Conservation (phyloP, 257 asterid species). For the Nemophila menziesii region DNA sequence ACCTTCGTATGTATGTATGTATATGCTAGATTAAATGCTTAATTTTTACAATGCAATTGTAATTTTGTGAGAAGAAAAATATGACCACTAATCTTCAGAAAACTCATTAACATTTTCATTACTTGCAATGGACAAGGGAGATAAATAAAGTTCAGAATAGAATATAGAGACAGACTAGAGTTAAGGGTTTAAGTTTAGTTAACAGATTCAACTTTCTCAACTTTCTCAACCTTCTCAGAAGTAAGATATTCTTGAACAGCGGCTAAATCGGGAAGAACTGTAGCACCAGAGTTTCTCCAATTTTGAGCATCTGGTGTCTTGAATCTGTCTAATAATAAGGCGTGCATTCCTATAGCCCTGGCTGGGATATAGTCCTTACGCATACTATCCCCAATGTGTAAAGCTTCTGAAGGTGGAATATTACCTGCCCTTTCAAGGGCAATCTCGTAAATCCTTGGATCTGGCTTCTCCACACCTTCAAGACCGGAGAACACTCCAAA, state of each 20-base stretch:
- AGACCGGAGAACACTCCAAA: constrained; percentile 94
- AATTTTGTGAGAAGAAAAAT: too few relatives aligned
- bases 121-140: not conserved
- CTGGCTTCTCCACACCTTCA: constrained; percentile 89
- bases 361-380: constrained; percentile 81
- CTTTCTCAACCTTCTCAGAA: too few relatives aligned
- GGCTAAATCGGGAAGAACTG: constrained; percentile 65
- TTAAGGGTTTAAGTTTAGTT: too few relatives aligned
- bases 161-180: too few relatives aligned
- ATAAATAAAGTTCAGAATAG: not conserved
- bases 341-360: constrained; percentile 73
- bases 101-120: not conserved
- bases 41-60: too few relatives aligned
- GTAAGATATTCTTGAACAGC: constrained; percentile 65
- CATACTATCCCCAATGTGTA: constrained; percentile 90
- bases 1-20: too few relatives aligned
- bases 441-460: constrained; percentile 59
- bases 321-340: constrained; percentile 66
- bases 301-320: constrained; percentile 54
- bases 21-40: too few relatives aligned
- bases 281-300: constrained; percentile 82
- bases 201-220: constrained; percentile 5
- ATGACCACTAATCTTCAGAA: not conserved
- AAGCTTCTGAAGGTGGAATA: constrained; percentile 59
- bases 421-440: constrained; percentile 89